phyloP scores from a whole-genome alignment of 1,284 basidiomycete species.

The Takashimella koratensis region DNA sequence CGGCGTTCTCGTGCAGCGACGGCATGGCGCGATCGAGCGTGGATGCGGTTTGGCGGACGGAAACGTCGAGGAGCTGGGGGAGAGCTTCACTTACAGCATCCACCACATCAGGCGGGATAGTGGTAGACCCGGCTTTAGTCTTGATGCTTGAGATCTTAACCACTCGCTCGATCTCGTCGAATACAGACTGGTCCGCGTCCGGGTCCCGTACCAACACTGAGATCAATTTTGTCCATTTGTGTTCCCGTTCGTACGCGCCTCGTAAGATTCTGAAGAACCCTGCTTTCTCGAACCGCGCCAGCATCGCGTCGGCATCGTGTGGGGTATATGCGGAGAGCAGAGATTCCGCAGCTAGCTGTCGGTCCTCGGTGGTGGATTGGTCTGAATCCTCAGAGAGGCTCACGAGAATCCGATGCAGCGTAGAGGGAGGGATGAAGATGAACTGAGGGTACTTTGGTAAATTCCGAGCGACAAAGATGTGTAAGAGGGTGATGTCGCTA shows the following conservation, averaged over 20 bases:
- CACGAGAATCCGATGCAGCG: conserved; percentile 71
- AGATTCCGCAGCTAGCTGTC: conserved; percentile 91
- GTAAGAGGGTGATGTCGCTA: conserved; percentile 72
- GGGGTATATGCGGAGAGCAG: conserved; percentile 90
- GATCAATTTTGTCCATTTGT: conserved; percentile 70
- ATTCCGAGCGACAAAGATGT: conserved; percentile 95
- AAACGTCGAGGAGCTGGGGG: conserved; percentile 61
- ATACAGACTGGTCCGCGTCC: conserved; percentile 60
- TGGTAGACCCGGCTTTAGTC: background rate
- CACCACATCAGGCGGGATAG: conserved; percentile 55
- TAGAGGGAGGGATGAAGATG: conserved; percentile 64
- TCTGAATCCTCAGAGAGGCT: conserved; percentile 71
- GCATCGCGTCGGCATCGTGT: conserved; percentile 65
- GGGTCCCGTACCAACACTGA: conserved; percentile 72
- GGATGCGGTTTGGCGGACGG: conserved; percentile 63
- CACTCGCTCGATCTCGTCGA: conserved; percentile 60
- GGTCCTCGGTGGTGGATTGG: conserved; percentile 75
- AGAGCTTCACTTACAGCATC: conserved; percentile 58
- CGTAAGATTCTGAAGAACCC: conserved; percentile 88
- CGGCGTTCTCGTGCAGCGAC: conserved; percentile 57
- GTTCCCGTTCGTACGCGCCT: conserved; percentile 69
- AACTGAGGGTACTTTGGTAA: conserved; percentile 95
- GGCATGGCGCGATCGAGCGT: conserved; percentile 71
- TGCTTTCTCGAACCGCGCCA: conserved; percentile 70
- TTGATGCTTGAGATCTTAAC: background rate